Base-by-base conservation (phyloP, 345 rosid genomes). In the Limnanthes douglasii region DNA sequence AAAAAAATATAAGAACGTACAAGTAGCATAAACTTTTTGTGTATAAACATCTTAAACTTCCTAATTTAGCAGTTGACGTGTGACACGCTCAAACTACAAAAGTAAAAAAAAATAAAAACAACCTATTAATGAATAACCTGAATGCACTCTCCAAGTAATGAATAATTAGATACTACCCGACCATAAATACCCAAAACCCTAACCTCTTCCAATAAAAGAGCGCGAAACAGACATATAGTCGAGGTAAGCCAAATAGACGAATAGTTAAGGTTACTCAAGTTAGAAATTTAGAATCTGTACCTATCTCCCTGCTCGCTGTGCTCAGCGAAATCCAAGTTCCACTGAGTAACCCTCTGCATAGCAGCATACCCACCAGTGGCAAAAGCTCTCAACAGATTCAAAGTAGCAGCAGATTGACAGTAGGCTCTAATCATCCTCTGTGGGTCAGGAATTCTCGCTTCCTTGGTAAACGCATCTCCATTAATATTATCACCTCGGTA, bases 351-450 rank as follows among this genome's bases (percentile, higher is more conserved):
- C 63, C 86, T 72, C 67, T 76, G 86, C 86, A 76, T 75, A 39
- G 86, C 77, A 32, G 86, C 86, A 37, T 75, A 75, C 24, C 86
- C 86, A 39, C 86, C 86, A 18, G 80, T 75, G n/a, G 86, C 80
- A 24, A 75, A 75, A 47, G 86, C 86, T 57, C 86, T 72, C 43
- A 76, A 35, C 6, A 76, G 74, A 59, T 76, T 76, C 72, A 76
- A 34, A 45, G 81, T 76, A 50, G 86, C 80, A n/a, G 81, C 86
- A 16, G 80, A 66, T 51, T 76, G 86, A 23, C 74, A 66, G 23
- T 76, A 76, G 25, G 86, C 86, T 54, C 86, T 61, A 10, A 76
- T 69, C 86, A 76, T 49, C 44, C 86, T 65, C 49, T 72, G 64
- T 0, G 86, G 86, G 54, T 76, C 81, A 26, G 77, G 86, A 26